Evolutionary conservation across 768 basidiomycete genomes (phyloP), one percentile per base, ranked within the genome.

Genomic region (Pisolithus orientalis): DNA sequence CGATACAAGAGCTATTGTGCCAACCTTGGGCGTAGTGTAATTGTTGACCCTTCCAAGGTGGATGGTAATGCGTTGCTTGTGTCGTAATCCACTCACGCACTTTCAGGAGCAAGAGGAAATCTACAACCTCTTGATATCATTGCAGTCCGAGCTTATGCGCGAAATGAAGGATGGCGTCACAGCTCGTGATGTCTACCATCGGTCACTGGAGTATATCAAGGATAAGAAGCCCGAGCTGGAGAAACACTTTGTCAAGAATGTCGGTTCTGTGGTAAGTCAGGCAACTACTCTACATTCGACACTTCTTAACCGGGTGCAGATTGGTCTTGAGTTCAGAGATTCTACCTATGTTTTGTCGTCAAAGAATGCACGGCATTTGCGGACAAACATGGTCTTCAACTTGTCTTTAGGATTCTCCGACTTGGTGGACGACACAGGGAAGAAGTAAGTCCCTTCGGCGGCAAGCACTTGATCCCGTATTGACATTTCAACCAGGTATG

Each of bases 321-420:
- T 85, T 67, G 95, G 95, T 6, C 82, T 97, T 64, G 95, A 99
- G 67, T 97, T 94, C 72, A 83, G 94, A 39, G 95, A 99, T 64
- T 82, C 86, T 9, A 75, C 83, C 0, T 96, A 94, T 65, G 70
- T 94, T 11, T 72, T 98, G 37, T 87, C 86, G 5, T 57, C 83
- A 7, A 98, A 95, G 73, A 95, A 91, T 61, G 71, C 70, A 6
- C 83, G 86, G 9, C 71, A 70, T 13, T 65, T 97, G 46, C 83
- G 80, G 62, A 73, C 83, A 49, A 84, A 85, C 62, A 96, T 95
- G 94, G 78, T 90, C 27, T 75, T 96, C 65, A 90, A 85, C 62
- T 74, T 99, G 32, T 79, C 80, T 17, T 75, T 98, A 46, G 94
- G 94, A 3, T 93, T 98, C 67, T 77, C 84, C 27, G 90, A 90